These are phyloP conservation scores for Sugiyamaella qingdaonensis DNA, from an alignment of 805 yeast species.

Conservation along the genomic window DNA sequence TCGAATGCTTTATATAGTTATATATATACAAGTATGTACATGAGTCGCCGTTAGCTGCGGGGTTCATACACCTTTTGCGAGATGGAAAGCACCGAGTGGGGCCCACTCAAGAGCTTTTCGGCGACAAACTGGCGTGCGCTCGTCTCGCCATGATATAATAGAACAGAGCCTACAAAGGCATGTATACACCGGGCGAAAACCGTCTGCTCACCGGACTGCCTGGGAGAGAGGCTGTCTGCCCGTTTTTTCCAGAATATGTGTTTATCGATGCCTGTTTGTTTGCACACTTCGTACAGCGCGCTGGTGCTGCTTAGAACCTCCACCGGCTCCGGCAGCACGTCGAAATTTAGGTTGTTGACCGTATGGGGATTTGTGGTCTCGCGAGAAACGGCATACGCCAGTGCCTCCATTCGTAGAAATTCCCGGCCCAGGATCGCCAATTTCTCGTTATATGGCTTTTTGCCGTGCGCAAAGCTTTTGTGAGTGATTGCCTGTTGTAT, in stretches of 20 bases:
- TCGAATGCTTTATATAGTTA: too few relatives aligned
- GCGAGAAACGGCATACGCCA: conserved; percentile 18
- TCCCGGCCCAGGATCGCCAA: conserved; percentile 57
- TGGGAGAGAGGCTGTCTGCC: conserved; percentile 10
- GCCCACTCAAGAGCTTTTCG: conserved; percentile 41
- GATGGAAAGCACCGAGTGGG: conserved; percentile 26
- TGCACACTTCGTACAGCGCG: conserved; percentile 28
- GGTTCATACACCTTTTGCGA: conserved; percentile 8
- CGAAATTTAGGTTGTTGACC: conserved; percentile 30
- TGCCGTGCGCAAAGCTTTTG: conserved; percentile 91
- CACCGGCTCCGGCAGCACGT: conserved; percentile 25
- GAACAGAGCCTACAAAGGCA: conserved; percentile 68
- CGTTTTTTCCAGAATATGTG: conserved; percentile 29
- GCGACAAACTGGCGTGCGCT: conserved; percentile 52
- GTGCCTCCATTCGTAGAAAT: conserved; percentile 28
- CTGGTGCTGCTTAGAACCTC: conserved; percentile 29
- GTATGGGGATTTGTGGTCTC: conserved; percentile 15
- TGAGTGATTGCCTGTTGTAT: conserved; percentile 83
- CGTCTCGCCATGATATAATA: conserved; percentile 54
- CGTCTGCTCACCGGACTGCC: conserved; percentile 35
- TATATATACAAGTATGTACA: too few relatives aligned
- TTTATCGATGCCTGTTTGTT: conserved; percentile 26
- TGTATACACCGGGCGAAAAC: conserved; percentile 49
- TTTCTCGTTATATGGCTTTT: conserved; percentile 84
- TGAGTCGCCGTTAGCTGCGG: neutral